These are phyloP conservation scores for Aureobasidium vineae DNA, from an alignment of 2,329 filamentous ascomycete genomes.

Conservation along the genomic window DNA sequence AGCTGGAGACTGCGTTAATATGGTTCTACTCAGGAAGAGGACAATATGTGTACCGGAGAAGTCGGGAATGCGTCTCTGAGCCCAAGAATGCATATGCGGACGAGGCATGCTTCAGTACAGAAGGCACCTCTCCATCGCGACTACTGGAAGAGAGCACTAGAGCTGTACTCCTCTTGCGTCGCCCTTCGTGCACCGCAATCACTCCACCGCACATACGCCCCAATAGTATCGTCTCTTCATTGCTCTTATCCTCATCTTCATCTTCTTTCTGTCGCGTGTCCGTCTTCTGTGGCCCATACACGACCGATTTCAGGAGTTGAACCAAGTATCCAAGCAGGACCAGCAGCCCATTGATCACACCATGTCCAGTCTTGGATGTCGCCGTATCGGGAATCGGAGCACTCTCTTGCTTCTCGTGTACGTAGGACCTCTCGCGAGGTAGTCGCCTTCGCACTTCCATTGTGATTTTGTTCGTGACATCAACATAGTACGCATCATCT, in stretches of 20 bases:
- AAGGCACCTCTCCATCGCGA: neutral
- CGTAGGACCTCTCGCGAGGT: slow-evolving; percentile 20
- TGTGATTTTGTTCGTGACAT: slow-evolving; percentile 12
- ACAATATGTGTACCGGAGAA: neutral
- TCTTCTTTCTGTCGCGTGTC: neutral
- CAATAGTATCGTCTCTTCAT: neutral
- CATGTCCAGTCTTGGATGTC: neutral
- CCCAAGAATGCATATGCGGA: slow-evolving; percentile 11
- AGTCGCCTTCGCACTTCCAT: slow-evolving; percentile 24
- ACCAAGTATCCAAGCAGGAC: neutral
- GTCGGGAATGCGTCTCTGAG: neutral
- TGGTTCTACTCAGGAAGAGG: neutral
- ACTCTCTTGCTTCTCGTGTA: neutral
- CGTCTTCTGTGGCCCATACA: neutral
- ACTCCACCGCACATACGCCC: neutral
- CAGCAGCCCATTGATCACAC: neutral
- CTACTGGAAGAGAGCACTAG: neutral
- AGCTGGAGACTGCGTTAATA: neutral
- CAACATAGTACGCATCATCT: slow-evolving; percentile 1
- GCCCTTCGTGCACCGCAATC: slow-evolving; percentile 6
- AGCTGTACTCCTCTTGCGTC: neutral
- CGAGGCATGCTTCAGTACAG: slow-evolving; percentile 5
- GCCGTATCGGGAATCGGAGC: neutral
- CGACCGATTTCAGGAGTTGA: neutral
- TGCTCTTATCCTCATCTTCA: slow-evolving; percentile 6